These are phyloP conservation scores for Macrophomina tecta DNA, from an alignment of 2,329 filamentous ascomycete species.

Conservation along the genomic window DNA sequence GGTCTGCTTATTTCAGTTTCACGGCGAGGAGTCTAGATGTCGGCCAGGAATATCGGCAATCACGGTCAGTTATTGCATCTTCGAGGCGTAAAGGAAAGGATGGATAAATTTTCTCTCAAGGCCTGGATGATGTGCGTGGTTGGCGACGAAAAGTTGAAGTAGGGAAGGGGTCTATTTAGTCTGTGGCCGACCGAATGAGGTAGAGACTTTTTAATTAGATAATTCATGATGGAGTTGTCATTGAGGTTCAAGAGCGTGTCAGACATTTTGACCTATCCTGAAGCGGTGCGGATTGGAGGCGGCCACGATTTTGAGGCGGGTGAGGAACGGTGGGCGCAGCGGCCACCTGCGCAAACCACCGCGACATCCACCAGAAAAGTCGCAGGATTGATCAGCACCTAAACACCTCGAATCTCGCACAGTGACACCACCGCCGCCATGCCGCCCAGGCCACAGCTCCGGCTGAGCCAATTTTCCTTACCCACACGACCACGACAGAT, in stretches of 20 bases:
- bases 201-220: conserved; percentile 22
- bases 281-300: not conserved
- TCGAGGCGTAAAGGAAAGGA: conserved; percentile 22
- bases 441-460: conserved; percentile 19
- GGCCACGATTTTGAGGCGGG: not conserved
- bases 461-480: conserved; percentile 11
- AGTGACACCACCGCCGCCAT: conserved; percentile 7
- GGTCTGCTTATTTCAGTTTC: conserved; percentile 18
- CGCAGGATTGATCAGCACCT: not conserved
- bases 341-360: conserved; percentile 23
- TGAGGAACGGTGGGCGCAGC: conserved; percentile 16
- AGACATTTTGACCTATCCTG: not conserved
- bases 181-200: not conserved
- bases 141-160: conserved; percentile 25
- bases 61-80: conserved; percentile 26
- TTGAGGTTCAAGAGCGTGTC: not conserved
- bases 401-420: not conserved
- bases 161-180: conserved; percentile 1
- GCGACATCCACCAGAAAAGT: conserved; percentile 22
- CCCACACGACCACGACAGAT: conserved; percentile 1
- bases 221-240: conserved; percentile 9
- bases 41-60: conserved; percentile 23
- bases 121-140: conserved; percentile 25
- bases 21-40: conserved; percentile 26
- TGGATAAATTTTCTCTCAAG: conserved; percentile 15